Percentiles rank a stretch among this genome's conserved stretches.
phyloP scores from a whole-genome alignment of 495 filamentous ascomycete species.

The Neurospora intermedia region DNA sequence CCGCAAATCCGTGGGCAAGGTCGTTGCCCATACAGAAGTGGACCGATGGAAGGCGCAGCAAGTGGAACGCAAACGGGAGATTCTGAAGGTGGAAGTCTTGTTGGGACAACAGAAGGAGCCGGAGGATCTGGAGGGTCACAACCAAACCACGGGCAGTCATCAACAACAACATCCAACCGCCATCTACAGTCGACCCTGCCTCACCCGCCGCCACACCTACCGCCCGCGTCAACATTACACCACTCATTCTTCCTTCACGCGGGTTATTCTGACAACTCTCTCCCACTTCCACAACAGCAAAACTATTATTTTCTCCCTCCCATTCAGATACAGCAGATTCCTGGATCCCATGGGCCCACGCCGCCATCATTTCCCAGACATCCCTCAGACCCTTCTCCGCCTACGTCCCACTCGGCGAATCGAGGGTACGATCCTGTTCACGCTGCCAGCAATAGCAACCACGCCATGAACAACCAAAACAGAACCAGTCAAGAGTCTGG shows the following conservation, averaged over 20 bases:
- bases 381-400: background rate
- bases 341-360: background rate
- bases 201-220: background rate
- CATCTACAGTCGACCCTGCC: background rate
- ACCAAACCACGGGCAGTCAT: background rate
- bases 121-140: background rate
- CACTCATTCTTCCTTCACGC: background rate
- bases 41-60: background rate
- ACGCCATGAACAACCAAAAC: background rate
- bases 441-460: conserved; percentile 3
- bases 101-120: background rate
- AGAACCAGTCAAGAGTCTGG: background rate
- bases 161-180: background rate
- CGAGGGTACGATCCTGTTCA: conserved; percentile 16
- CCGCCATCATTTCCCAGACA: background rate
- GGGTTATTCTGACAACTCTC: background rate
- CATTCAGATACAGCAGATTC: background rate
- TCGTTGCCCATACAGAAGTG: background rate
- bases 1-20: background rate
- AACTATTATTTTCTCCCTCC: background rate
- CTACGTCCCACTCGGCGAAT: background rate
- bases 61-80: background rate
- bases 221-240: background rate
- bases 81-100: background rate
- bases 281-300: background rate